Evolutionary conservation across 192 early-diverging fungal species (phyloP).

Genomic region (Podila verticillata): DNA sequence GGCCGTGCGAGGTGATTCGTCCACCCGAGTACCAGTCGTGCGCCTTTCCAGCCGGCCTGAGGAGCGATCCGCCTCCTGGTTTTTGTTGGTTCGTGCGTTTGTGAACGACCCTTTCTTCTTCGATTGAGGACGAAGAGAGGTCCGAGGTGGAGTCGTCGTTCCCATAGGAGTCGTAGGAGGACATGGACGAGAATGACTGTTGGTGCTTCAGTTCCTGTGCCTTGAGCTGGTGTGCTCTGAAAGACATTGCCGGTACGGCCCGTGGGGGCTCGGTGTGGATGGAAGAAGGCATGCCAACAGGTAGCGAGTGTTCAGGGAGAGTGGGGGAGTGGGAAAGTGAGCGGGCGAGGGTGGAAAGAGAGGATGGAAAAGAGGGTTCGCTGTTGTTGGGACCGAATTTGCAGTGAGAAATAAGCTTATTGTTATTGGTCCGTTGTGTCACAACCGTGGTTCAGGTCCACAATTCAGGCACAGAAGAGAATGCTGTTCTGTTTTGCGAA

Average conservation of each 20-base stretch:
- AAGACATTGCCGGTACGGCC: slow-evolving; percentile 35
- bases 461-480: background rate
- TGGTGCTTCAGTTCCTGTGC: slow-evolving; percentile 39
- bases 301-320: background rate
- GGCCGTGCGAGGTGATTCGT: slow-evolving; percentile 41
- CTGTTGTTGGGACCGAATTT: background rate
- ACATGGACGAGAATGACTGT: slow-evolving; percentile 50
- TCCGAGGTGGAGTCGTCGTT: background rate
- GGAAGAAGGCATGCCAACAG: background rate
- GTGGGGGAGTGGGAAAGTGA: background rate
- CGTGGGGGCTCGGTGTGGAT: slow-evolving; percentile 16
- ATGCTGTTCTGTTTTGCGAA: no score
- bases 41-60: slow-evolving; percentile 41
- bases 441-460: background rate
- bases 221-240: slow-evolving; percentile 39
- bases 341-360: no score
- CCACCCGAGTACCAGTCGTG: slow-evolving; percentile 53
- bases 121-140: background rate
- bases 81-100: background rate
- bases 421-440: background rate
- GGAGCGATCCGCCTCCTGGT: slow-evolving; percentile 29
- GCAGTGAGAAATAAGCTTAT: background rate
- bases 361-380: background rate
- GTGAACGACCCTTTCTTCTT: background rate
- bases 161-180: slow-evolving; percentile 48